Percentiles rank a stretch among this genome's conserved stretches.
phyloP scores from a whole-genome alignment of 305 asterid genomes.

The Fraxinus platypoda region DNA sequence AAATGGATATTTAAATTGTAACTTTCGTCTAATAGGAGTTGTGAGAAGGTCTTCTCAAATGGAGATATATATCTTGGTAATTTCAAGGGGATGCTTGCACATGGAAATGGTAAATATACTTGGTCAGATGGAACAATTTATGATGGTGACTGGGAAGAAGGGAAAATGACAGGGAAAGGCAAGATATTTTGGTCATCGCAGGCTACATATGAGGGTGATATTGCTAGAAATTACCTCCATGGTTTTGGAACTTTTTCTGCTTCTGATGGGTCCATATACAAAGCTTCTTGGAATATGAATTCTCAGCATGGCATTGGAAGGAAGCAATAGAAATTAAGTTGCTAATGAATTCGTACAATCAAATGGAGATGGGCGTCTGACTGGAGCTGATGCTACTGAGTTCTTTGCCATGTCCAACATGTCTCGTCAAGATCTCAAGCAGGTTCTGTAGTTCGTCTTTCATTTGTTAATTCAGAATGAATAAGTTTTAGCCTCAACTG shows the following conservation, averaged over 20 bases:
- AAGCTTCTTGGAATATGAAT: slow-evolving; percentile 90
- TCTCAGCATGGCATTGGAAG: slow-evolving; percentile 83
- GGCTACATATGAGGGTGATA: slow-evolving; percentile 79
- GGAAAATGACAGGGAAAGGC: slow-evolving; percentile 96
- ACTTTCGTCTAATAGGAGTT: slow-evolving; percentile 44
- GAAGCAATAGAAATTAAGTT: slow-evolving; percentile 46
- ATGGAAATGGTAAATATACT: slow-evolving; percentile 76
- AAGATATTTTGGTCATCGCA: slow-evolving; percentile 74
- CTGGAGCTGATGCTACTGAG: slow-evolving; percentile 73
- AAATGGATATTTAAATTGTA: slow-evolving; percentile 13
- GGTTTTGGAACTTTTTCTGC: slow-evolving; percentile 74
- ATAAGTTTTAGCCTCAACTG: neutral
- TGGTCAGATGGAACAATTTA: slow-evolving; percentile 87
- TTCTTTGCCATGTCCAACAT: slow-evolving; percentile 76
- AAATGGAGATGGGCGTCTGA: slow-evolving; percentile 90
- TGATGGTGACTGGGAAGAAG: slow-evolving; percentile 92
- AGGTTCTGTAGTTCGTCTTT: slow-evolving; percentile 25
- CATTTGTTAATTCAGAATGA: neutral
- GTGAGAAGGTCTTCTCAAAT: slow-evolving; percentile 57
- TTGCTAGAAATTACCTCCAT: slow-evolving; percentile 82
- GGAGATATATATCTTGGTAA: slow-evolving; percentile 76
- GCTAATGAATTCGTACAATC: neutral
- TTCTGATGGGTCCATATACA: slow-evolving; percentile 74
- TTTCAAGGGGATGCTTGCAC: slow-evolving; percentile 57
- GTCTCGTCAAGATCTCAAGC: slow-evolving; percentile 87